A percentile compares a stretch with the other conserved stretches of the same genome.
phyloP scores from a whole-genome alignment of 768 basidiomycete species.

The Mycena pura region DNA sequence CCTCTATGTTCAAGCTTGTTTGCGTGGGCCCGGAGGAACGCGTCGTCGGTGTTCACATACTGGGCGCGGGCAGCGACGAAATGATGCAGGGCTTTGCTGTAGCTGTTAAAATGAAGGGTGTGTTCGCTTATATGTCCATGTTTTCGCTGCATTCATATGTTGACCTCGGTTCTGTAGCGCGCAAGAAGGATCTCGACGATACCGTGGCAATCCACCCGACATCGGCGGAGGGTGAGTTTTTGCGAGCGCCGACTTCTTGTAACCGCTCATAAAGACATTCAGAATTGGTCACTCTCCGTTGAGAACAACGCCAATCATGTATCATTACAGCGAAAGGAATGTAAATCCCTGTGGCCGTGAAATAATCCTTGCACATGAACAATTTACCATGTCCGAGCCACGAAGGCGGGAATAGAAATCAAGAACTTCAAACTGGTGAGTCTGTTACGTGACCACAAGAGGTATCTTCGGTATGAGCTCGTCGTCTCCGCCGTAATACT shows the following conservation, averaged over 20 bases:
- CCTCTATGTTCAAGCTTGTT: slow-evolving; percentile 92
- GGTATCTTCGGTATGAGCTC: no score
- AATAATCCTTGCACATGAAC: no score
- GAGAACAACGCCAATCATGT: slow-evolving; percentile 23
- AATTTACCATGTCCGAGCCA: no score
- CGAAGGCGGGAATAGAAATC: no score
- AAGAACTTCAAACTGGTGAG: no score
- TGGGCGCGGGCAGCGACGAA: slow-evolving; percentile 93
- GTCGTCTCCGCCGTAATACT: no score
- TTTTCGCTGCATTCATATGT: neutral
- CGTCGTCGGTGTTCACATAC: slow-evolving; percentile 94
- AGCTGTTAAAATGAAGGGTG: slow-evolving; percentile 94
- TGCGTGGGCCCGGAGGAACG: slow-evolving; percentile 88
- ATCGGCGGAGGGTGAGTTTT: slow-evolving; percentile 72
- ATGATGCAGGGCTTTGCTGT: slow-evolving; percentile 95
- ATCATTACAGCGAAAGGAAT: no score
- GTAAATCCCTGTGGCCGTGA: slow-evolving; percentile 40
- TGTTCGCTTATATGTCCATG: slow-evolving; percentile 18
- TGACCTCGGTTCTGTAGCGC: slow-evolving; percentile 47
- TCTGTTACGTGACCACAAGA: no score
- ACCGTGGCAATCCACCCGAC: slow-evolving; percentile 94
- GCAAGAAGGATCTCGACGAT: slow-evolving; percentile 83
- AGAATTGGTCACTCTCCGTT: slow-evolving; percentile 68
- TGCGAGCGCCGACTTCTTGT: neutral
- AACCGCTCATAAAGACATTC: slow-evolving; percentile 9